These are phyloP conservation scores for Globisporangium rhizosaccharum DNA, from an alignment of 352 stramenopile species.

Conservation along the genomic window DNA sequence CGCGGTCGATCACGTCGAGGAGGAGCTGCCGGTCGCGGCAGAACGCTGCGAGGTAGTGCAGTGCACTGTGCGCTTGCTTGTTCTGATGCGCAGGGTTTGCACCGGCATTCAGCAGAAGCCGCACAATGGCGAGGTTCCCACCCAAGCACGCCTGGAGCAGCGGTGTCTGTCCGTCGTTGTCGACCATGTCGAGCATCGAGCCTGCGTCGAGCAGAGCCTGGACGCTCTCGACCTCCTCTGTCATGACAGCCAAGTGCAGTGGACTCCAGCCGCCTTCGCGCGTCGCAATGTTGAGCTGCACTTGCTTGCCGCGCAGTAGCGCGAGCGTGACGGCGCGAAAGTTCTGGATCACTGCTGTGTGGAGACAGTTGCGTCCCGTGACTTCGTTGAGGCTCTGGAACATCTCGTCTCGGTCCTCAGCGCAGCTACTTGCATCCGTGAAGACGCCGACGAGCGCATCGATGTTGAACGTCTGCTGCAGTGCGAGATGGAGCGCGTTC, in stretches of 20 bases:
- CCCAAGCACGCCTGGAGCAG: constrained; percentile 54
- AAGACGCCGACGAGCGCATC: constrained; percentile 45
- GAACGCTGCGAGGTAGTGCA: constrained; percentile 66
- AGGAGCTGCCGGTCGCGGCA: constrained; percentile 48
- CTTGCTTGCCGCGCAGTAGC: constrained; percentile 33
- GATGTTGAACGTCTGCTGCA: constrained; percentile 61
- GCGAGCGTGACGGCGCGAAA: constrained; percentile 36
- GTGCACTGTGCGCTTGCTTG: constrained; percentile 51
- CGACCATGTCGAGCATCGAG: constrained; percentile 53
- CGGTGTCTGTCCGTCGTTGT: constrained; percentile 54
- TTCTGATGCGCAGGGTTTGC: constrained; percentile 66
- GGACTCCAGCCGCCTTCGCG: constrained; percentile 43
- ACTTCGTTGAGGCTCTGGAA: constrained; percentile 43
- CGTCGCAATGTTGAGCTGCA: constrained; percentile 46
- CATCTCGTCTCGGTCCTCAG: constrained; percentile 12
- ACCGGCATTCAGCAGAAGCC: constrained; percentile 33
- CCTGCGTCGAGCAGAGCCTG: constrained; percentile 37
- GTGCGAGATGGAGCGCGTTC: constrained; percentile 55
- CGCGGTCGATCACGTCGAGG: constrained; percentile 35
- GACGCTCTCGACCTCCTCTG: constrained; percentile 39
- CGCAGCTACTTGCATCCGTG: constrained; percentile 14
- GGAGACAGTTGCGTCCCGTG: constrained; percentile 43
- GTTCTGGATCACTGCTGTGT: constrained; percentile 60
- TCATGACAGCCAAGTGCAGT: constrained; percentile 63
- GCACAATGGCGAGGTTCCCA: constrained; percentile 41